Base-by-base conservation (phyloP, 768 basidiomycete species). In the Tricholoma sp. region DNA sequence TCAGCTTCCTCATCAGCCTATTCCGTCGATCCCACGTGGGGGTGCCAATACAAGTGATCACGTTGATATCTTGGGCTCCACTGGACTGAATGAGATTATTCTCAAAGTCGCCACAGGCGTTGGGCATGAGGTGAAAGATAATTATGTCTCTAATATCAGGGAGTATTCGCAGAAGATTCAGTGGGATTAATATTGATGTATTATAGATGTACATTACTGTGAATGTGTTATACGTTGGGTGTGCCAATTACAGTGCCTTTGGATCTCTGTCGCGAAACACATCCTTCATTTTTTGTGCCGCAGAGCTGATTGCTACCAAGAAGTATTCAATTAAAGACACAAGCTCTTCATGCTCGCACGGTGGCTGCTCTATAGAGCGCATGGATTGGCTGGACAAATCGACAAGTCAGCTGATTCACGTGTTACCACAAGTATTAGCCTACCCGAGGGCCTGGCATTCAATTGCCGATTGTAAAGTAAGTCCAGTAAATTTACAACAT, bases 1-100 rank as follows among this genome's bases (percentile, higher is more conserved):
- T 10, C 59, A 92, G 89, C 79, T 93, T 54, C 86, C 87, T 49
- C 95, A 98, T 73, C 79, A 77, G 10, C 95, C 94, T 7, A 76
- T 85, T 48, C 60, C 74, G 54, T 83, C 70, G 41, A 91, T 83
- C 61, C 96, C 82, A 51, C 83, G 96, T 29, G 96, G 97, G 39
- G 97, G 95, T 1, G 91, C 94, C 2, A 90, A 88, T 58, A 96
- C 95, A 1, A 85, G 89, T 48, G 92, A 96, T 67, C 93, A 97
- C 65, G 85, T 98, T 33, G 95, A 92, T 69, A 83, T 92, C 53
- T 76, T 86, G 24, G 84, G 95, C 6, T 87, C 91, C 9, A 88
- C 84, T 0, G 79, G 81, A 11, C 66, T 98, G 57, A 98, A 96
- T 69, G 90, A 94, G 67, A 84, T 97, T n/a, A 82, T 98, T 55